Base-by-base conservation (phyloP, 495 filamentous ascomycete species). In the Hypoxylon fragiforme region DNA sequence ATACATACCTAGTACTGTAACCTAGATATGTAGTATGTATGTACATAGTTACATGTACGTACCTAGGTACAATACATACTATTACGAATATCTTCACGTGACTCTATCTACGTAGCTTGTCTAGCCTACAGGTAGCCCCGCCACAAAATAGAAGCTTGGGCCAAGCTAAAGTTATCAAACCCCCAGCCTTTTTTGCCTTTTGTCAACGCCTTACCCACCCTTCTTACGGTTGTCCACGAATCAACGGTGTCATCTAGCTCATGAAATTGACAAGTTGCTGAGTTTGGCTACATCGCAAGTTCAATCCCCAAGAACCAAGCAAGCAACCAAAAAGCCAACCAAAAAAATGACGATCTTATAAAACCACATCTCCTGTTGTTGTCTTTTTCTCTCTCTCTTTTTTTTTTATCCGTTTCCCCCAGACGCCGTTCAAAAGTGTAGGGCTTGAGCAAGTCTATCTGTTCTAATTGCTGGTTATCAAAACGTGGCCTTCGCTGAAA, bases 181-280 rank as follows among this genome's bases (percentile, higher is more conserved):
- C n/a, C n/a, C n/a, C n/a, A n/a, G n/a, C n/a, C n/a, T n/a, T n/a
- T n/a, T n/a, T n/a, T n/a, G n/a, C n/a, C n/a, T 9, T 28, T 28
- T 9, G 24, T 9, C 24, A 28, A 28, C 24, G 4, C 24, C 30
- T 19, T 15, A 20, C 35, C 32, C 31, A 4, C 50, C 13, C 11
- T 1, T 7, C 22, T 3, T 16, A 19, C 43, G 28, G 34, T 43
- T 15, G 47, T 43, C 52, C 58, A 62, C 58, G 58, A 62, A 62
- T 62, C 58, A 62, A n/a, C 58, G 56, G 51, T 52, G 58, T 62
- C 52, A 62, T 62, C 30, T 49, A 38, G 52, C 58, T 49, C 49
- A 52, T 62, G 58, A 62, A 62, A 48, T 62, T 62, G 58, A 62
- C 52, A 62, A 56, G 51, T 62, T 56, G 58, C 42, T 56, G 52